phyloP scores from a whole-genome alignment of 306 rosid genomes.

The Myrica gale region DNA sequence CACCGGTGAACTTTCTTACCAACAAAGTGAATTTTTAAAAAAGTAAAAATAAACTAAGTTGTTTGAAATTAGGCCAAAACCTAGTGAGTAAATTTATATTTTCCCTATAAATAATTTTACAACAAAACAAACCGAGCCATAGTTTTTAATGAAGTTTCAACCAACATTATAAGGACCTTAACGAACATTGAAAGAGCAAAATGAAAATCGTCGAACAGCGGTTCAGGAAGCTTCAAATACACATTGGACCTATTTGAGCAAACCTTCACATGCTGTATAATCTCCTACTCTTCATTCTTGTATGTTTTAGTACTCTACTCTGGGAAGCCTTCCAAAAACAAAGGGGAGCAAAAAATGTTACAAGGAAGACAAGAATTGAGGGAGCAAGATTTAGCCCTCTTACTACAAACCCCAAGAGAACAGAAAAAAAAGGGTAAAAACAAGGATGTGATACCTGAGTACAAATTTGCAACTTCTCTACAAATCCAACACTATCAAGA shows the following conservation, averaged over 20 bases:
- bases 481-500: slow-evolving; percentile 28
- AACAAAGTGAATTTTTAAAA: too few species aligned
- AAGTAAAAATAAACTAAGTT: too few species aligned
- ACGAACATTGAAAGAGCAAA: neutral
- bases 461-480: slow-evolving; percentile 32
- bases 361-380: neutral
- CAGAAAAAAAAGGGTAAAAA: neutral
- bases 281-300: too few species aligned
- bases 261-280: neutral
- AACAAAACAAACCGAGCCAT: too few species aligned
- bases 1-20: too few species aligned
- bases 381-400: slow-evolving; percentile 18
- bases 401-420: slow-evolving; percentile 12
- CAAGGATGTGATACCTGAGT: slow-evolving; percentile 6
- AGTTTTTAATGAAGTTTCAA: too few species aligned
- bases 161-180: neutral
- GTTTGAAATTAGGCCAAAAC: too few species aligned
- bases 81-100: too few species aligned
- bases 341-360: slow-evolving; percentile 2
- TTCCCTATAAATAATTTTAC: too few species aligned
- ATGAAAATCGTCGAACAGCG: neutral
- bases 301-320: slow-evolving; percentile 15
- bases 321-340: slow-evolving; percentile 11
- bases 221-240: neutral
- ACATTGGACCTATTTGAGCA: neutral